phyloP scores from a whole-genome alignment of 108 stramenopile species.

The Cyclotella cryptica region DNA sequence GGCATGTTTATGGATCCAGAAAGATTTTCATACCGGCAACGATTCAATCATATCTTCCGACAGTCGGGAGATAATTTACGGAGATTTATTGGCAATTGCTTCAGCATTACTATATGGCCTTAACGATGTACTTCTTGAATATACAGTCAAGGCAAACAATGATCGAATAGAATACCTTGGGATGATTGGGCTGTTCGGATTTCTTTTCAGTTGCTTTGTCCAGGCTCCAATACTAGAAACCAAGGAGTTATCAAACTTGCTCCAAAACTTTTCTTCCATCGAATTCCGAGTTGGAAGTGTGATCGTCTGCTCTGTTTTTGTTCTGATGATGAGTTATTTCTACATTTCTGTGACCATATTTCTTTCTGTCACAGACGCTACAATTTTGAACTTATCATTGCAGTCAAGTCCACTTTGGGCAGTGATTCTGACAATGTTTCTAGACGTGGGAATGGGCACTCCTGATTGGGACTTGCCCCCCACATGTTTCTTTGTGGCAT shows the following conservation, averaged over 20 bases:
- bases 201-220: slow-evolving; percentile 50
- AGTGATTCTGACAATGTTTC: slow-evolving; percentile 61
- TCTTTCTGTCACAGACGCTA: slow-evolving; percentile 71
- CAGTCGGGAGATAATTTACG: slow-evolving; percentile 16
- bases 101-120: slow-evolving; percentile 71
- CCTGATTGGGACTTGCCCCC: slow-evolving; percentile 20
- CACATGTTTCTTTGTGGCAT: slow-evolving; percentile 31
- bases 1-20: slow-evolving; percentile 35
- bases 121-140: slow-evolving; percentile 74
- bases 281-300: not conserved
- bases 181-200: slow-evolving; percentile 79
- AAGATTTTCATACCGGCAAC: slow-evolving; percentile 22
- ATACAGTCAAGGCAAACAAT: slow-evolving; percentile 57
- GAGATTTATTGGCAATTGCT: slow-evolving; percentile 65
- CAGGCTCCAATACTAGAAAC: slow-evolving; percentile 55
- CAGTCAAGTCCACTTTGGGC: slow-evolving; percentile 79
- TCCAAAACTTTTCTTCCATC: not conserved
- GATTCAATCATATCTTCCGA: not conserved
- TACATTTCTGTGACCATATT: slow-evolving; percentile 66
- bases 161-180: slow-evolving; percentile 78
- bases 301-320: slow-evolving; percentile 19
- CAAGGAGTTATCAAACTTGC: slow-evolving; percentile 23
- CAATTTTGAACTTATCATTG: slow-evolving; percentile 72
- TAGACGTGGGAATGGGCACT: not conserved
- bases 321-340: slow-evolving; percentile 63